These are phyloP conservation scores for Nepenthes alata DNA, from an alignment of 179 eudicot genomes.

Conservation along the genomic window DNA sequence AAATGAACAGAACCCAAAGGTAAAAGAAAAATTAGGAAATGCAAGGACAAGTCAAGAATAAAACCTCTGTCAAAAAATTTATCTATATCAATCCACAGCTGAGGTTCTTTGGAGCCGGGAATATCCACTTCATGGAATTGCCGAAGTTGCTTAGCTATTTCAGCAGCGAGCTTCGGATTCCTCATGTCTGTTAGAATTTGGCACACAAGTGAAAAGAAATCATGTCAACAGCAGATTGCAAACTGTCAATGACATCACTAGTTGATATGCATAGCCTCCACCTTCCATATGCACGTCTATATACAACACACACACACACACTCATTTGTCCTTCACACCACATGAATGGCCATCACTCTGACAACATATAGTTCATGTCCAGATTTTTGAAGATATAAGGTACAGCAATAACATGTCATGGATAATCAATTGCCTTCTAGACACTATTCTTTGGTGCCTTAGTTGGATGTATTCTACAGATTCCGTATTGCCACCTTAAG, in stretches of 20 bases:
- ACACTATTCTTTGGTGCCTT: no score
- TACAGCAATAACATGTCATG: no score
- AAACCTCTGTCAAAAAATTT: constrained; percentile 69
- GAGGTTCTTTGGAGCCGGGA: constrained; percentile 88
- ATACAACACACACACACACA: neutral
- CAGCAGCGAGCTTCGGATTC: constrained; percentile 56
- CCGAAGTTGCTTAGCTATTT: constrained; percentile 82
- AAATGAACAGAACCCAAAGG: neutral
- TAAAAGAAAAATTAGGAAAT: neutral
- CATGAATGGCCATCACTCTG: no score
- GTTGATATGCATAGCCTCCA: no score
- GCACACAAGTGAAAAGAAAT: constrained; percentile 4
- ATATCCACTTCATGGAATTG: constrained; percentile 73
- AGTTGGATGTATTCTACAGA: no score
- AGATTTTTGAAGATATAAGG: no score
- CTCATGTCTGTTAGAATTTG: constrained; percentile 55
- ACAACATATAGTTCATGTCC: no score
- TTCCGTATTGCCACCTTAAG: no score
- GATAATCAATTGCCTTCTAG: no score
- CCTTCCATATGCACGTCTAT: neutral
- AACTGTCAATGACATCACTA: neutral
- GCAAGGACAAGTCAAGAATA: constrained; percentile 6
- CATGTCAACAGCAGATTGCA: constrained; percentile 5
- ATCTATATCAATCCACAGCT: constrained; percentile 66
- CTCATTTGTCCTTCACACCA: no score